Conservation (phyloP, 108 stramenopile genomes). For the Skeletonema marinoi region DNA sequence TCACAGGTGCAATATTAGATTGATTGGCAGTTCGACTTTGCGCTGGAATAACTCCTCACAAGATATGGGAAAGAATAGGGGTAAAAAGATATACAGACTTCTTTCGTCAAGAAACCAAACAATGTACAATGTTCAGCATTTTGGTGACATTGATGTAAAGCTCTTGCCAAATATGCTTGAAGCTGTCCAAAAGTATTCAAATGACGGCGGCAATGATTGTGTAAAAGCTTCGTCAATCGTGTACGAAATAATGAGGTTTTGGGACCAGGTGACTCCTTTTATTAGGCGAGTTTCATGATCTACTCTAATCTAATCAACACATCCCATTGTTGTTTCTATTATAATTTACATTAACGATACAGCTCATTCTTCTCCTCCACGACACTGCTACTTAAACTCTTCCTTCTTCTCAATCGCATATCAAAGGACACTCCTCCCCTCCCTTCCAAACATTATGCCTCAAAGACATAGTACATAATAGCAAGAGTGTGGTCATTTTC, state of each 20-base stretch:
- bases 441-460: too few species aligned
- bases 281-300: neutral
- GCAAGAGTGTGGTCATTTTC: too few species aligned
- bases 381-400: too few species aligned
- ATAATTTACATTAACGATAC: too few species aligned
- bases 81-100: neutral
- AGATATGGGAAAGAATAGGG: neutral
- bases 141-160: constrained; percentile 1
- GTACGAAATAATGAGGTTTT: neutral
- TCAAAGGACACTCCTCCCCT: too few species aligned
- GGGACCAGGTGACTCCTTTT: neutral
- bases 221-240: neutral
- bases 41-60: too few species aligned
- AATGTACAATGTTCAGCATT: neutral
- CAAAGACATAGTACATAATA: too few species aligned
- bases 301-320: too few species aligned
- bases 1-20: neutral
- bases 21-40: too few species aligned
- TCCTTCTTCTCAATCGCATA: too few species aligned
- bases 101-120: neutral
- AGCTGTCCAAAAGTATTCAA: neutral
- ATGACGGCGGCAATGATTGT: neutral
- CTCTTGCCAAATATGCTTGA: neutral
- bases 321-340: too few species aligned
- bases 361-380: too few species aligned